These are phyloP conservation scores for Talaromyces adpressus DNA, from an alignment of 495 filamentous ascomycete species.

Conservation along the genomic window DNA sequence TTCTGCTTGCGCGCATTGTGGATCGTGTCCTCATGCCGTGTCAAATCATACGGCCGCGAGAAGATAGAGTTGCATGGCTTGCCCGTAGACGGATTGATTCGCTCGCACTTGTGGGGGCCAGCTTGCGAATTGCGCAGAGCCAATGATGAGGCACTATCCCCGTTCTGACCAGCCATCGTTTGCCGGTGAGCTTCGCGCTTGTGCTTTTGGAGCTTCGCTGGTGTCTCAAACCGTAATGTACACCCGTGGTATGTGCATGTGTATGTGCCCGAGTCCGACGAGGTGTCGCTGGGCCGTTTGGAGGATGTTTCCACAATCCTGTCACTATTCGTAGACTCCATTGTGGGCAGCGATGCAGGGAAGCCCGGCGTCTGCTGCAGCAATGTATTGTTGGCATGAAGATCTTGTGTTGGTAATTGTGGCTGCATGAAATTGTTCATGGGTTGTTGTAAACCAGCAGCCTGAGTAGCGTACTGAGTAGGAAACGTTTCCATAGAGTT, in stretches of 20 bases:
- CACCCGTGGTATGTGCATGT: slow-evolving; percentile 94
- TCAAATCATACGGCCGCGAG: slow-evolving; percentile 96
- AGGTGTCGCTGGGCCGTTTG: slow-evolving; percentile 52
- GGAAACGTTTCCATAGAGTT: slow-evolving; percentile 35
- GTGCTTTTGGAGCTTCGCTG: slow-evolving; percentile 84
- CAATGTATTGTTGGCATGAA: slow-evolving; percentile 8
- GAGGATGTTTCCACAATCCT: slow-evolving; percentile 22
- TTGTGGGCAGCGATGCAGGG: slow-evolving; percentile 51
- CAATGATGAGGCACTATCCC: slow-evolving; percentile 43
- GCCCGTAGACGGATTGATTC: slow-evolving; percentile 89
- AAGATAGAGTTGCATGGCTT: slow-evolving; percentile 96
- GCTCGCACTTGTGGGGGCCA: slow-evolving; percentile 83
- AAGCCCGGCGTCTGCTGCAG: slow-evolving; percentile 43
- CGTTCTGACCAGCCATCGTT: slow-evolving; percentile 31
- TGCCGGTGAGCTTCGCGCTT: slow-evolving; percentile 90
- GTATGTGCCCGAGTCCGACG: slow-evolving; percentile 80
- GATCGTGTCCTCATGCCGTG: slow-evolving; percentile 94
- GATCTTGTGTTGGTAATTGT: slow-evolving; percentile 27
- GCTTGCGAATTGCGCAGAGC: slow-evolving; percentile 69
- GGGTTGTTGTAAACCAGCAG: slow-evolving; percentile 42
- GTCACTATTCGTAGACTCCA: slow-evolving; percentile 61
- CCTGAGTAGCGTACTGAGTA: slow-evolving; percentile 26
- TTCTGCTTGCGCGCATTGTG: slow-evolving; percentile 93
- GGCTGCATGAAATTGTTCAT: slow-evolving; percentile 43
- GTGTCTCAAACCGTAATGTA: slow-evolving; percentile 78